phyloP scores from a whole-genome alignment of 306 rosid species.

The Castanea sativa region DNA sequence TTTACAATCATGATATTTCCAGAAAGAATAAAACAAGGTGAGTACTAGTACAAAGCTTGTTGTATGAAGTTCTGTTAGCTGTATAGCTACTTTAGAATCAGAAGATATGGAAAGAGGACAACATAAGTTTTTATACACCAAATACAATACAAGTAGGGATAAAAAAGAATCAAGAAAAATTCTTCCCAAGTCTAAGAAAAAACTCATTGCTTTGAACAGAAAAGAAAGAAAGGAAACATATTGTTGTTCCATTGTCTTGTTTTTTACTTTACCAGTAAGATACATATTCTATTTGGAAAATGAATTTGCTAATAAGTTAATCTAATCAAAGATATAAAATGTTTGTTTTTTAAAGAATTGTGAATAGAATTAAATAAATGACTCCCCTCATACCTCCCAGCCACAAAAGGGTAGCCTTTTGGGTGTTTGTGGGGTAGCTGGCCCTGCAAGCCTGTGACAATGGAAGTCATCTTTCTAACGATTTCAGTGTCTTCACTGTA shows the following conservation, averaged over 20 bases:
- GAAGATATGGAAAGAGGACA: background rate
- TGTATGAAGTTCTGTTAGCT: background rate
- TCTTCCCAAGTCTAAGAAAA: background rate
- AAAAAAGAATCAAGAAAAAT: background rate
- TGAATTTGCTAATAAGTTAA: background rate
- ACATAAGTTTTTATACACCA: background rate
- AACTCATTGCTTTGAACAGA: background rate
- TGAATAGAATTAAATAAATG: background rate
- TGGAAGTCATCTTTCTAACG: conserved; percentile 47
- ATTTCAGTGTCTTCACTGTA: conserved; percentile 50
- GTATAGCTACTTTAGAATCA: background rate
- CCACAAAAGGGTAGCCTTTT: conserved; percentile 45
- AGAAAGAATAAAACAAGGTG: background rate
- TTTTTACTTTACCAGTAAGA: background rate
- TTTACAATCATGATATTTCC: background rate
- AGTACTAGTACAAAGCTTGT: conserved; percentile 4
- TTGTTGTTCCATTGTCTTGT: background rate
- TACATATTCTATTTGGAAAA: background rate
- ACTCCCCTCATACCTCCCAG: conserved; percentile 43
- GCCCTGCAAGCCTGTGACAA: conserved; percentile 56
- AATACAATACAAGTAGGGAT: background rate
- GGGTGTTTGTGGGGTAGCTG: conserved; percentile 41
- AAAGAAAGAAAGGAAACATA: background rate
- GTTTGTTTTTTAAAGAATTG: background rate
- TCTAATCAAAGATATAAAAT: background rate